Percentiles rank a stretch among this genome's conserved stretches.
Conservation (phyloP, 2,329 filamentous ascomycete genomes). For the Herpomyces periplanetae region DNA sequence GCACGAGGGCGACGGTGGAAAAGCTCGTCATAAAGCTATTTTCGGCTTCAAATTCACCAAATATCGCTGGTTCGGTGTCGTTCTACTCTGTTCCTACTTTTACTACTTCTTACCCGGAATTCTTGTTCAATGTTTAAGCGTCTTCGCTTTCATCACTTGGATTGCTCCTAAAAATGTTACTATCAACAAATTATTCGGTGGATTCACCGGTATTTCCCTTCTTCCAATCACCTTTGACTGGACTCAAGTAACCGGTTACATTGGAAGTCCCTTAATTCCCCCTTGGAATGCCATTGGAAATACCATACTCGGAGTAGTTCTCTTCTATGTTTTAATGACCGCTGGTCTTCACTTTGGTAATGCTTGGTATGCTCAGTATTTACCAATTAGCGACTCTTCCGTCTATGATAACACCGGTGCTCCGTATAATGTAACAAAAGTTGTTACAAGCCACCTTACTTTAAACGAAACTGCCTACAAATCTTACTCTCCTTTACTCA, state of each 20-base stretch:
- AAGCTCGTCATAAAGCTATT: conserved; percentile 4
- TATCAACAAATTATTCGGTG: conserved; percentile 11
- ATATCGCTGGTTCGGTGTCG: conserved; percentile 11
- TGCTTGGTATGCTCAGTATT: conserved; percentile 19
- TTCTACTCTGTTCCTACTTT: conserved; percentile 9
- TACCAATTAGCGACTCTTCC: conserved; percentile 26
- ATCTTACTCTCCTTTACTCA: conserved; percentile 20
- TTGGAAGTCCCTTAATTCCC: conserved; percentile 26
- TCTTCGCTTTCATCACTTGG: conserved; percentile 13
- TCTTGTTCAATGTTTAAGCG: conserved; percentile 12
- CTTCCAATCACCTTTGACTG: conserved; percentile 7
- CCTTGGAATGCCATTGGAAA: conserved; percentile 20
- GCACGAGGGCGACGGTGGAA: conserved; percentile 7
- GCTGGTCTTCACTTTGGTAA: conserved; percentile 22
- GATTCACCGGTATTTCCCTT: conserved; percentile 9
- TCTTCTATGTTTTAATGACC: conserved; percentile 21
- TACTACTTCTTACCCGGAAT: conserved; percentile 16
- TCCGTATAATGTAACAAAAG: conserved; percentile 20
- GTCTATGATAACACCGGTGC: conserved; percentile 30
- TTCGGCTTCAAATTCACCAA: conserved; percentile 10
- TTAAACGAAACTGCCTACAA: conserved; percentile 22
- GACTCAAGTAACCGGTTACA: conserved; percentile 40
- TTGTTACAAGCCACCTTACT: conserved; percentile 19
- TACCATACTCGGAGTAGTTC: conserved; percentile 22
- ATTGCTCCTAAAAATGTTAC: conserved; percentile 11